These are phyloP conservation scores for Otatea glauca DNA, from an alignment of 176 grass and related monocot genomes.

Conservation along the genomic window DNA sequence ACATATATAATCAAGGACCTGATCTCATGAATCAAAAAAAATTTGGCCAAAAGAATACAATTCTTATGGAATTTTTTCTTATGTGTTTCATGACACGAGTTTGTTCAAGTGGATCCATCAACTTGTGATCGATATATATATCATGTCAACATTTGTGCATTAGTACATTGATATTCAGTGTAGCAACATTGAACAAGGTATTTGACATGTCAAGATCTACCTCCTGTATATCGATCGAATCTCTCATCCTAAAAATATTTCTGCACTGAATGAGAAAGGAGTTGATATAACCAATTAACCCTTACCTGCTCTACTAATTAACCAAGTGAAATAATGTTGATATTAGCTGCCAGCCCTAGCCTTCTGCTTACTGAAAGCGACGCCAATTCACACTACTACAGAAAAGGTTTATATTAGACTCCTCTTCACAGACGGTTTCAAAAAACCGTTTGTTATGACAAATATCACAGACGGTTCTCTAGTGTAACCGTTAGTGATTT, in stretches of 20 bases:
- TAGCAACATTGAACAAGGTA: not conserved
- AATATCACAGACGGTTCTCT: no score
- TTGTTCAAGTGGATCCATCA: no score
- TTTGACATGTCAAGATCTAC: slow-evolving; percentile 26
- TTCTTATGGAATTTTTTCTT: no score
- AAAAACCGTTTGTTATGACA: no score
- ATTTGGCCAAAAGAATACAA: no score
- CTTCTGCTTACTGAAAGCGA: slow-evolving; percentile 16
- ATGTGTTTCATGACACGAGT: no score
- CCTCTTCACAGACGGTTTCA: no score
- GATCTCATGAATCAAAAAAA: no score
- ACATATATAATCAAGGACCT: not conserved
- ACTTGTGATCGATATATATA: no score
- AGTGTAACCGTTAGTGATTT: no score
- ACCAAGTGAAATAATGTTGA: not conserved
- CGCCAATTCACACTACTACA: no score
- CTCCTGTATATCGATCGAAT: not conserved
- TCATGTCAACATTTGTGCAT: not conserved
- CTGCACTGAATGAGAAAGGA: not conserved
- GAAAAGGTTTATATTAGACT: no score
- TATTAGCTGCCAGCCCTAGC: not conserved
- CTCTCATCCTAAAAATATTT: not conserved
- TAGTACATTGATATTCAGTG: not conserved
- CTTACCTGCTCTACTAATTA: slow-evolving; percentile 7
- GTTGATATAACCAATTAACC: not conserved